Conservation (phyloP, 2,329 filamentous ascomycete species). For the Phaeosphaeria sp. region DNA sequence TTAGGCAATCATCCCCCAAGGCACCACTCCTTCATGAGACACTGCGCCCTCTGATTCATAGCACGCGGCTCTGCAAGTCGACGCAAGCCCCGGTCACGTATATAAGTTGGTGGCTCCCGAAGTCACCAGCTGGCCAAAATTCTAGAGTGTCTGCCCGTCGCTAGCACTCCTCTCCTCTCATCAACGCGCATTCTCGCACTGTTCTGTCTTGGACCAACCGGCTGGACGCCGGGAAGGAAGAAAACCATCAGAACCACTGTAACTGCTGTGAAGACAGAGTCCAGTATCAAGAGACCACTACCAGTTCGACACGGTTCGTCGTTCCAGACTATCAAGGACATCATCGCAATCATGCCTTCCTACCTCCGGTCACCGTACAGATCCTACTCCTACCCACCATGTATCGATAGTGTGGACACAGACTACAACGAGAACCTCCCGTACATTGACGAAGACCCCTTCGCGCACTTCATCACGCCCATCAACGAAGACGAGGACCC, state of each 20-base stretch:
- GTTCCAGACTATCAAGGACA: conserved; percentile 29
- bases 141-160: conserved; percentile 25
- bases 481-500: conserved; percentile 51
- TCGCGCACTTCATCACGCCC: conserved; percentile 52
- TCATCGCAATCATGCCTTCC: conserved; percentile 43
- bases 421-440: conserved; percentile 33
- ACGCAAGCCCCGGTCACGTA: conserved; percentile 39
- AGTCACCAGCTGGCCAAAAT: conserved; percentile 21
- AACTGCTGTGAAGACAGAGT: conserved; percentile 33
- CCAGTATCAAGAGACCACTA: conserved; percentile 29
- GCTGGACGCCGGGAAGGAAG: conserved; percentile 38
- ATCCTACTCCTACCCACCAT: conserved; percentile 46
- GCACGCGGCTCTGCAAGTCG: conserved; percentile 31
- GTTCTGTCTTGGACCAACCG: conserved; percentile 35
- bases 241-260: conserved; percentile 21
- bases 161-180: conserved; percentile 16
- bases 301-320: conserved; percentile 28
- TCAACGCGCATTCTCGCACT: conserved; percentile 23
- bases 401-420: conserved; percentile 36
- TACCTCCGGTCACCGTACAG: conserved; percentile 35
- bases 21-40: conserved; percentile 33
- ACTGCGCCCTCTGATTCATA: conserved; percentile 8
- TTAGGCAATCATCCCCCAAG: conserved; percentile 36
- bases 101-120: conserved; percentile 28
- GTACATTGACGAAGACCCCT: conserved; percentile 53